A percentile compares a stretch with the other conserved stretches of the same genome.
These are phyloP conservation scores for Plasmodium vinckei DNA, from an alignment of 169 alveolate genomes.

Conservation along the genomic window DNA sequence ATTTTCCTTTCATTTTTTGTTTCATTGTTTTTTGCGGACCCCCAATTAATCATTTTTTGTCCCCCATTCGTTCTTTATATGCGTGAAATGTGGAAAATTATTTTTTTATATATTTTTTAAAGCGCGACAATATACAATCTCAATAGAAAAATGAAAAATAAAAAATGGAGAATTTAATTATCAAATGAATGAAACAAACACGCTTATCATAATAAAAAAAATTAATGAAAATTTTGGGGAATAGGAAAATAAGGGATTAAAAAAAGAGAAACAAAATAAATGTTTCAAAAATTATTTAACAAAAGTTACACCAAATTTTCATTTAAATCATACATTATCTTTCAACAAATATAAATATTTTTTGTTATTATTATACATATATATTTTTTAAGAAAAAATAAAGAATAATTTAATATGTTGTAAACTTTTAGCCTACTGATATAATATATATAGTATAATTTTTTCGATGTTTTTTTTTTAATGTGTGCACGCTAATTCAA, in stretches of 20 bases:
- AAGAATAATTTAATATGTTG: slow-evolving; percentile 39
- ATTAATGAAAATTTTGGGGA: background rate
- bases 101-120: too few relatives aligned
- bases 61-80: slow-evolving; percentile 32
- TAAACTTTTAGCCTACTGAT: slow-evolving; percentile 38
- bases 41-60: slow-evolving; percentile 49
- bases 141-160: background rate
- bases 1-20: slow-evolving; percentile 40
- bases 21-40: slow-evolving; percentile 19
- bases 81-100: too few relatives aligned
- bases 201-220: too few relatives aligned
- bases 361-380: slow-evolving; percentile 2
- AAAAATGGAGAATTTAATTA: background rate
- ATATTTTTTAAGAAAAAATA: slow-evolving; percentile 1
- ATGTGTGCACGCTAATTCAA: slow-evolving; percentile 28
- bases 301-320: slow-evolving; percentile 3
- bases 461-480: slow-evolving; percentile 37
- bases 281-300: slow-evolving; percentile 1
- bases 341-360: slow-evolving; percentile 27
- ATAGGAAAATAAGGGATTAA: slow-evolving; percentile 4
- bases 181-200: too few relatives aligned
- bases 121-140: background rate
- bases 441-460: slow-evolving; percentile 14
- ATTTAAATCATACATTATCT: background rate
- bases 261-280: slow-evolving; percentile 9